A percentile compares a stretch with the other conserved stretches of the same genome.
These are phyloP conservation scores for Barnettozyma wickerhamii DNA, from an alignment of 805 yeast genomes.

Conservation along the genomic window DNA sequence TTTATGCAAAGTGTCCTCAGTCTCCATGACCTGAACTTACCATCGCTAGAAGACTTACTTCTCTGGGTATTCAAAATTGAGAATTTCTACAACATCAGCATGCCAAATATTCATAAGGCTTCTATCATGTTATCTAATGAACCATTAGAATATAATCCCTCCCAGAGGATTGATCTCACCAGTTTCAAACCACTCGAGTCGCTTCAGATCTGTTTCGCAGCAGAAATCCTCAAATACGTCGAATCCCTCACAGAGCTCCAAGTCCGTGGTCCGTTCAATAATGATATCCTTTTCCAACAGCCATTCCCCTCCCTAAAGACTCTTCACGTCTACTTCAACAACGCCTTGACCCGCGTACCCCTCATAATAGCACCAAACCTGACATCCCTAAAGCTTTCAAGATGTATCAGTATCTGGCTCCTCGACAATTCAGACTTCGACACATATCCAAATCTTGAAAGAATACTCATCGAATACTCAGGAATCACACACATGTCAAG, in stretches of 20 bases:
- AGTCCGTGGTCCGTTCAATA: constrained; percentile 16
- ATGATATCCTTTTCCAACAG: constrained; percentile 4
- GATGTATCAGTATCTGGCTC: constrained; percentile 11
- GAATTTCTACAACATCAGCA: constrained; percentile 5
- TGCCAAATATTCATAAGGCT: constrained; percentile 7
- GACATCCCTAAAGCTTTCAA: constrained; percentile 6
- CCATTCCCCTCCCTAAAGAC: constrained; percentile 5
- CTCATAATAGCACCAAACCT: constrained; percentile 10
- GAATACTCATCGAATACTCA: constrained; percentile 12
- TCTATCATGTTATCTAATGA: constrained; percentile 19
- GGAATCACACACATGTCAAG: constrained; percentile 7
- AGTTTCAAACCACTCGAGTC: constrained; percentile 8
- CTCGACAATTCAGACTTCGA: background rate
- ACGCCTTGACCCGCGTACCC: constrained; percentile 9
- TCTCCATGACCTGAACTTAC: constrained; percentile 9
- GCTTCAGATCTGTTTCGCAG: constrained; percentile 15
- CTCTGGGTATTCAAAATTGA: constrained; percentile 13
- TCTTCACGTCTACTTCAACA: constrained; percentile 14
- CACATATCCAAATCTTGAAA: constrained; percentile 11
- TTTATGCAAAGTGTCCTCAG: constrained; percentile 10
- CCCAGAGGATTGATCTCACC: constrained; percentile 9
- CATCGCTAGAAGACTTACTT: constrained; percentile 8
- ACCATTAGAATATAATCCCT: constrained; percentile 5
- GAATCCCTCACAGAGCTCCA: constrained; percentile 8
- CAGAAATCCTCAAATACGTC: constrained; percentile 10